Base-by-base conservation (phyloP, 129 eudicot genomes). In the Flaveria brownii region DNA sequence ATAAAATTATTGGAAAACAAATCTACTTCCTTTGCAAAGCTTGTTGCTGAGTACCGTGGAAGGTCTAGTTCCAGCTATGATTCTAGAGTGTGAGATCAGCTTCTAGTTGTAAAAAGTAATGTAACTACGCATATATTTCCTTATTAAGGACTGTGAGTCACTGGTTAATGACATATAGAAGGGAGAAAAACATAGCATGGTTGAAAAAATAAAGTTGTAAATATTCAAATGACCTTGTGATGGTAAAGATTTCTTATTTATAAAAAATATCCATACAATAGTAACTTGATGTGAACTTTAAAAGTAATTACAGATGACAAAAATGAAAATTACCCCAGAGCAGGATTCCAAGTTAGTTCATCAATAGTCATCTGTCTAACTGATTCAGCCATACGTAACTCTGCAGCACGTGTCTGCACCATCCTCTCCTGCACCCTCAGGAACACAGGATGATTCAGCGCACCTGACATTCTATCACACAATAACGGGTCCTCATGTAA, bases 41-140 rank as follows among this genome's bases (percentile, higher is more conserved):
- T 94, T 9, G 96, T 94, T 23, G 92, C 93, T 12, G 97, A 94
- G 73, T 91, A 94, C 77, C 85, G 87, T 43, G 83, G 87, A 75
- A 86, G 97, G 70, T 88, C 91, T 11, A 81, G 76, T 76, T 84
- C 96, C 16, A 88, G 85, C 71, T 43, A 77, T 16, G 74, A 67
- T 51, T 73, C 81, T 77, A 68, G 79, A 54, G 76, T 16, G 33
- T 33, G 50, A 52, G 28, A 54, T 72, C 51, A 20, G 51, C 51
- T 73, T 33, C 68, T 39, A 39, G 68, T 55, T 39, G 39, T 73
- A 52, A 36, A 72, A 39, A 54, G 18, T 13, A 28, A 1, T 26
- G 46, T 49, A 8, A 52, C 6, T 52, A 51, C 14, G 18, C 42
- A 25, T 0, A 26, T 26, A 2, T 3, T 61, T 12, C 17, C 42